These are phyloP conservation scores for Berkeleyomyces rouxiae DNA, from an alignment of 2,329 filamentous ascomycete genomes.

Conservation along the genomic window DNA sequence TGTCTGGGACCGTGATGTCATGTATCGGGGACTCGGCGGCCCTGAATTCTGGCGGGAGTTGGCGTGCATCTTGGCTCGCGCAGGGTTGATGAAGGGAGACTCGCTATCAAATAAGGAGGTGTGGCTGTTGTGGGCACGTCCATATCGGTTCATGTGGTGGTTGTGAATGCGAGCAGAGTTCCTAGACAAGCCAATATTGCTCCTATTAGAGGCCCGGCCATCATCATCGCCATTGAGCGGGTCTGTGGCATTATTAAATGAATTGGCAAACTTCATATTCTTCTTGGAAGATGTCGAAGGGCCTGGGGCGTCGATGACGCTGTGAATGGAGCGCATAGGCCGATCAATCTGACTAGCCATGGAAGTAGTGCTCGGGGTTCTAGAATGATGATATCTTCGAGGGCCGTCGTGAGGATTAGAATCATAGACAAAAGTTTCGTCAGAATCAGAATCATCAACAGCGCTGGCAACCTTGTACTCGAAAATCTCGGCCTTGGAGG, in stretches of 20 bases:
- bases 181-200: conserved; percentile 42
- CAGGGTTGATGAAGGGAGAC: conserved; percentile 56
- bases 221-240: conserved; percentile 44
- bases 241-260: conserved; percentile 45
- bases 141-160: conserved; percentile 58
- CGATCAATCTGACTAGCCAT: conserved; percentile 53
- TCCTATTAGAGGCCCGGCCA: conserved; percentile 45
- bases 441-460: conserved; percentile 91
- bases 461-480: conserved; percentile 93
- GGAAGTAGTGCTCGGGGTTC: conserved; percentile 87
- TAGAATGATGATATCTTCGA: conserved; percentile 80
- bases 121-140: conserved; percentile 49
- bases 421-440: conserved; percentile 97
- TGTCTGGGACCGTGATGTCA: conserved; percentile 20
- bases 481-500: conserved; percentile 94
- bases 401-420: conserved; percentile 70
- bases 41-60: conserved; percentile 45
- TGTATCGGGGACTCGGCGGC: conserved; percentile 51
- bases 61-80: conserved; percentile 44
- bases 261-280: conserved; percentile 91
- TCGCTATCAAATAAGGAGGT: conserved; percentile 61
- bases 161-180: conserved; percentile 63
- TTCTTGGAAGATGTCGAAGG: conserved; percentile 42
- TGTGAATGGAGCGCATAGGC: conserved; percentile 45
- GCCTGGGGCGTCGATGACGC: conserved; percentile 43